Evolutionary conservation across 139 green algal species (phyloP).

Genomic region (Pycnococcus provasolii): DNA sequence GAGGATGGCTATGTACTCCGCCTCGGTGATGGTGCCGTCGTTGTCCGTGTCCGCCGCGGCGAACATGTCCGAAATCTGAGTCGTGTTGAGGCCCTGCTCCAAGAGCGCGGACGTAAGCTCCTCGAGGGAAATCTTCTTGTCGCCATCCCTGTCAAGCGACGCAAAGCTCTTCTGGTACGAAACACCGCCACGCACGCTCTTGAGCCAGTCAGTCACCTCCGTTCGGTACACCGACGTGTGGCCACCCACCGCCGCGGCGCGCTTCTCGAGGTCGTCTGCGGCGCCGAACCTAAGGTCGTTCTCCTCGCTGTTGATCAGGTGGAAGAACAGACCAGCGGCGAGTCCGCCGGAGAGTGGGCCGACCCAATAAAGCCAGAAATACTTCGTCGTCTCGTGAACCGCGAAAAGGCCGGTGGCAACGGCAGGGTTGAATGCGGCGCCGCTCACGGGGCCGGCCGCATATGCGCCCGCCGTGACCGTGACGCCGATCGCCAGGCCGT

Average conservation of each 20-base stretch:
- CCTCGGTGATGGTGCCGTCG: neutral
- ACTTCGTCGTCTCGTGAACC: neutral
- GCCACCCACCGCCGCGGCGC: neutral
- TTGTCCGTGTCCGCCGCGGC: neutral
- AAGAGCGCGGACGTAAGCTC: neutral
- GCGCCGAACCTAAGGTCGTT: neutral
- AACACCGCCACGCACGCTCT: neutral
- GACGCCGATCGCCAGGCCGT: conserved; percentile 7
- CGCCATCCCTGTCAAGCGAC: neutral
- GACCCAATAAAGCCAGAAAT: conserved; percentile 12
- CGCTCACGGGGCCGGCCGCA: neutral
- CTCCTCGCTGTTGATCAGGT: neutral
- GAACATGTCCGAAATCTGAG: neutral
- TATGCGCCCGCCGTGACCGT: neutral
- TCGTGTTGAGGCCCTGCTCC: neutral
- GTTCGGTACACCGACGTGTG: neutral
- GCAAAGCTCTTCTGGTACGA: neutral
- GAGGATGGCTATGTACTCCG: neutral
- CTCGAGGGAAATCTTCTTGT: neutral
- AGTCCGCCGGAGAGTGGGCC: neutral
- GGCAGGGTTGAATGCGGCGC: conserved; percentile 4
- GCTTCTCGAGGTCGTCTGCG: neutral
- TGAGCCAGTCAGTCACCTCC: neutral
- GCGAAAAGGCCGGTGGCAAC: neutral
- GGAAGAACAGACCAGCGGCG: neutral